Evolutionary conservation across 129 eudicot genomes (phyloP).

Genomic region (Lonicera japonica): DNA sequence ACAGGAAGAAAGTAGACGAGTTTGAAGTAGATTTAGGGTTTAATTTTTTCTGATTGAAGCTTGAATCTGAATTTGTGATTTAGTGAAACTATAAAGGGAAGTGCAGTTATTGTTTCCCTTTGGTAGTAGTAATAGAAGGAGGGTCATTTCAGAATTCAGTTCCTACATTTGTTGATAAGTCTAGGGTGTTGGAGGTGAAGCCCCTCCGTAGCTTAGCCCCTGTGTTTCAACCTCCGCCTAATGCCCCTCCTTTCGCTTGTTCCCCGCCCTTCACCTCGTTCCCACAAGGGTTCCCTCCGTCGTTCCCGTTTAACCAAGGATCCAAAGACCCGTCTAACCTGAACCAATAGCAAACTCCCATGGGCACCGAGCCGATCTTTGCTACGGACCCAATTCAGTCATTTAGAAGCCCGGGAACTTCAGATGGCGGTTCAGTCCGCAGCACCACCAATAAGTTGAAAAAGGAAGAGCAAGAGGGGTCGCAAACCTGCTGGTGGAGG

Average conservation of each 20-base stretch:
- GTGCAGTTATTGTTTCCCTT: not conserved
- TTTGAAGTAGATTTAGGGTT: not conserved
- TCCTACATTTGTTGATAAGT: conserved; percentile 37
- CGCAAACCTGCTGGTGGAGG: conserved; percentile 17
- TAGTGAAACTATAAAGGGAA: conserved; percentile 1
- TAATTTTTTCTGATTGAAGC: not conserved
- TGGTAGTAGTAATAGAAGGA: conserved; percentile 6
- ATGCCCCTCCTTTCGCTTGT: conserved; percentile 40
- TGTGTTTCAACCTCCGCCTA: conserved; percentile 36
- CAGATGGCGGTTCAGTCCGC: conserved; percentile 26
- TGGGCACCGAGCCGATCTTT: conserved; percentile 22
- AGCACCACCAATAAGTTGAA: conserved; percentile 9
- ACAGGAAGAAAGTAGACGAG: not conserved
- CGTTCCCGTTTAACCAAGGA: conserved; percentile 41
- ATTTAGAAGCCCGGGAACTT: conserved; percentile 26
- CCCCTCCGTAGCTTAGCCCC: conserved; percentile 49
- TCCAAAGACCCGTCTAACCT: not conserved
- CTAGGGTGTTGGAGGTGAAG: conserved; percentile 44
- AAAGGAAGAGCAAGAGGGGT: conserved; percentile 16
- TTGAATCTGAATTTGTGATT: not conserved
- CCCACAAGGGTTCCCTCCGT: conserved; percentile 44
- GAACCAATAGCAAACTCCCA: conserved; percentile 20
- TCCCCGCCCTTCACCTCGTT: conserved; percentile 44
- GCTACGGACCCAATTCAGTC: conserved; percentile 20
- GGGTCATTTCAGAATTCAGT: conserved; percentile 15